Evolutionary conservation across 1,139 yeast species (phyloP).

Genomic region (Meyerozyma elateridarum): DNA sequence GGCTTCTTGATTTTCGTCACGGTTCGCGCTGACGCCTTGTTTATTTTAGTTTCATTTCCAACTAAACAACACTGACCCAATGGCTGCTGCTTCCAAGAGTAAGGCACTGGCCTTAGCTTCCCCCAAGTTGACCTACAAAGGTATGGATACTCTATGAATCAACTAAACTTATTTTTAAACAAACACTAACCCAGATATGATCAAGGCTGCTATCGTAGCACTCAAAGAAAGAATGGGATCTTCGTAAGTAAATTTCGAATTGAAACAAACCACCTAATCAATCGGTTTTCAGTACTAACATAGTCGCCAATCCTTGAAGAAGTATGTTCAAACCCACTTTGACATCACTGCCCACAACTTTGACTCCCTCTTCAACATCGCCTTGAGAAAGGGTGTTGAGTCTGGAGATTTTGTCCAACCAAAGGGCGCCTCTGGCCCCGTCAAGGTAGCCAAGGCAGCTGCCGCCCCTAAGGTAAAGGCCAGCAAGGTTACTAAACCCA

Average conservation of each 20-base stretch:
- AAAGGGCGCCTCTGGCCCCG: slow-evolving; percentile 80
- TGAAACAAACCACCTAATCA: slow-evolving; percentile 6
- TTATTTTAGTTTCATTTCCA: slow-evolving; percentile 3
- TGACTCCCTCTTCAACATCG: slow-evolving; percentile 71
- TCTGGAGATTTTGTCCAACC: slow-evolving; percentile 78
- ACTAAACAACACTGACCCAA: slow-evolving; percentile 1
- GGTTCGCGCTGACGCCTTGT: slow-evolving; percentile 2
- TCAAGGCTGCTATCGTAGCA: slow-evolving; percentile 65
- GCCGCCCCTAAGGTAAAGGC: slow-evolving; percentile 17
- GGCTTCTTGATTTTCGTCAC: neutral
- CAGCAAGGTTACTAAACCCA: slow-evolving; percentile 19
- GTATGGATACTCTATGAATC: slow-evolving; percentile 27
- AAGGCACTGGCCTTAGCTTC: slow-evolving; percentile 27
- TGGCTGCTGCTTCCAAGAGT: slow-evolving; percentile 18
- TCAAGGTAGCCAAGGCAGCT: slow-evolving; percentile 52
- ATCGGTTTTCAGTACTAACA: slow-evolving; percentile 12
- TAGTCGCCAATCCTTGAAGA: slow-evolving; percentile 72
- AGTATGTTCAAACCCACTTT: slow-evolving; percentile 62
- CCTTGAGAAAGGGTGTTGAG: slow-evolving; percentile 78
- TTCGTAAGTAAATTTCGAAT: slow-evolving; percentile 38
- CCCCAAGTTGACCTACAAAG: slow-evolving; percentile 46
- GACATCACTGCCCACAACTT: slow-evolving; percentile 59
- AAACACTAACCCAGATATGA: slow-evolving; percentile 49
- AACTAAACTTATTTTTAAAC: slow-evolving; percentile 2
- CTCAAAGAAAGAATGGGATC: slow-evolving; percentile 84